A percentile compares a stretch with the other conserved stretches of the same genome.
phyloP scores from a whole-genome alignment of 345 rosid genomes.

The Linum lewisii region DNA sequence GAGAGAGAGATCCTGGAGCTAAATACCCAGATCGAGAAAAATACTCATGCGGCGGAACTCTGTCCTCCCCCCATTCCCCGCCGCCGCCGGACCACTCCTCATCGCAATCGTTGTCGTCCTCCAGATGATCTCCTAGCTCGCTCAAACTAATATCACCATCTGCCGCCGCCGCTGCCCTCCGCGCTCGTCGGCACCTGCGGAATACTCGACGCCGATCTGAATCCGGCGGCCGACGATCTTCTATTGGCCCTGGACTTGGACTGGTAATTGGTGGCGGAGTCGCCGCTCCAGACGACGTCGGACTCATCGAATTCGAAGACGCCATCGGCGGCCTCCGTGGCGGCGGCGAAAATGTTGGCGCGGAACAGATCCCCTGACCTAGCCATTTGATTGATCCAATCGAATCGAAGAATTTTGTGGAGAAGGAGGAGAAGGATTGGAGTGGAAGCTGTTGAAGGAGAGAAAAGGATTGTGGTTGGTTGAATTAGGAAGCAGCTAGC shows the following conservation, averaged over 20 bases:
- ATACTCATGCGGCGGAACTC: conserved; percentile 36
- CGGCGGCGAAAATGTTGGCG: conserved; percentile 24
- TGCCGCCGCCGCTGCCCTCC: conserved; percentile 14
- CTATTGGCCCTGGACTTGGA: conserved; percentile 18
- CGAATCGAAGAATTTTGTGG: not conserved
- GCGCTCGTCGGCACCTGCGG: conserved; percentile 14
- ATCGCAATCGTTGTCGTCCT: conserved; percentile 16
- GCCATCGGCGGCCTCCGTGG: conserved; percentile 24
- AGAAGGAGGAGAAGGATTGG: not conserved
- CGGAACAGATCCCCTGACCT: conserved; percentile 9
- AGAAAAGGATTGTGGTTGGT: not conserved
- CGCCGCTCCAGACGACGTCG: conserved; percentile 24
- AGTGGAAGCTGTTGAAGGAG: not conserved
- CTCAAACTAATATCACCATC: not conserved
- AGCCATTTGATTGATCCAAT: conserved; percentile 29
- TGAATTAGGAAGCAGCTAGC: not conserved
- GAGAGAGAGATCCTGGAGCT: too few relatives aligned
- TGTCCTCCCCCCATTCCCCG: not conserved
- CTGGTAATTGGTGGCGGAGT: not conserved
- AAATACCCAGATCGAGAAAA: too few relatives aligned
- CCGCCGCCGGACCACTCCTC: conserved; percentile 28
- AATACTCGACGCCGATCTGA: not conserved
- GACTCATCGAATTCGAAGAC: conserved; percentile 55
- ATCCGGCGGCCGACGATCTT: conserved; percentile 2
- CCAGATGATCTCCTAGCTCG: not conserved